phyloP scores from a whole-genome alignment of 2,329 filamentous ascomycete genomes.

The Claviceps purpurea region DNA sequence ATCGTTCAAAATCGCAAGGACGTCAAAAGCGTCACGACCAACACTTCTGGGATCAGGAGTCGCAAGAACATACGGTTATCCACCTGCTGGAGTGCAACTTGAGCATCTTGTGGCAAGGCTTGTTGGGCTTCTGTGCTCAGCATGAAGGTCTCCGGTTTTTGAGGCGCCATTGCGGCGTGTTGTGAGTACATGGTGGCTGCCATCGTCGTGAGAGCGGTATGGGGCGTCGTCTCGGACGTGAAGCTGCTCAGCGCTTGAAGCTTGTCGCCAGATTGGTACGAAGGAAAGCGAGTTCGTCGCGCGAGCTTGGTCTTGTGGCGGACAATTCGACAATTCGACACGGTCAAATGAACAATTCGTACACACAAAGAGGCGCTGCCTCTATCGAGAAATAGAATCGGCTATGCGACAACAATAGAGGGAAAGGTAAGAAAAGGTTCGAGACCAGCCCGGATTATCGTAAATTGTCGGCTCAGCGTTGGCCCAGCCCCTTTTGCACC shows the following conservation, averaged over 20 bases:
- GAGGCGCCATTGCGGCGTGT: conserved; percentile 77
- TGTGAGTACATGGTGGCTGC: conserved; percentile 57
- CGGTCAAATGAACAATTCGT: background rate
- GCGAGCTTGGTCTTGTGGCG: background rate
- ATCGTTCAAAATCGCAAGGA: background rate
- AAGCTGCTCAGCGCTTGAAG: background rate
- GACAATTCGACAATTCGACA: background rate
- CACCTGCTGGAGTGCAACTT: conserved; percentile 94
- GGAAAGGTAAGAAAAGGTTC: conserved; percentile 15
- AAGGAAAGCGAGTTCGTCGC: background rate
- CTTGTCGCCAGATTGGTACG: background rate
- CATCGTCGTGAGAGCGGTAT: conserved; percentile 9
- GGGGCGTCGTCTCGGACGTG: background rate
- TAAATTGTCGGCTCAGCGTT: conserved; percentile 16
- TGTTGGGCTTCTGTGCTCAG: conserved; percentile 94
- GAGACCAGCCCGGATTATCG: conserved; percentile 35
- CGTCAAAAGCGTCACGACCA: background rate
- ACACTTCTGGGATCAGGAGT: background rate
- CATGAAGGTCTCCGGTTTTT: conserved; percentile 98
- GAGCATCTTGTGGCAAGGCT: conserved; percentile 86
- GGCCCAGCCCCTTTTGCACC: conserved; percentile 28
- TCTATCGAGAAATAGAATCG: conserved; percentile 5
- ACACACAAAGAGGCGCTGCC: conserved; percentile 21
- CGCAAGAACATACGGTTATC: conserved; percentile 66
- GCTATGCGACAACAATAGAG: conserved; percentile 12